Base-by-base conservation (phyloP, 805 yeast species). In the Zygoascus flipseniorum region DNA sequence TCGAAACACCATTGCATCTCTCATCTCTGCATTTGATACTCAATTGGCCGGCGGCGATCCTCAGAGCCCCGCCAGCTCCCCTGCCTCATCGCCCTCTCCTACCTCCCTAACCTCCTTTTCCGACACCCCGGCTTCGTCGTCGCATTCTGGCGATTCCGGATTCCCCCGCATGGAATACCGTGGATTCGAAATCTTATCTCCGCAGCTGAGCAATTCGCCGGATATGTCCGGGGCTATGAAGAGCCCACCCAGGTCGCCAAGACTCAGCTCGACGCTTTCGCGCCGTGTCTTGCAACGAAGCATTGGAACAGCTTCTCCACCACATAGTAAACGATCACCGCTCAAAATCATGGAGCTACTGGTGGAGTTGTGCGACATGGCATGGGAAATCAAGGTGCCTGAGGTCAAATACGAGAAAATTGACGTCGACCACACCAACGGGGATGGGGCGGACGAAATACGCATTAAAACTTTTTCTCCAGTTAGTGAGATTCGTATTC, bases 361-460 rank as follows among this genome's bases (percentile, higher is more conserved):
- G 11, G 64, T 79, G 3, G 88, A 85, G 18, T 73, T 85, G 50
- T 82, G 90, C 62, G 89, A 87, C 52, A 83, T 82, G 57, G 90
- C 96, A 0, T 70, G 88, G 19, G 73, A 77, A 43, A 79, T 89
- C 11, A 87, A 85, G 60, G 83, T 86, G 1, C 85, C 86, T n/a
- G 87, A 82, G 58, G 72, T 80, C 19, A 71, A 69, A 39, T 60
- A 43, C 41, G 46, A 19, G 23, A 26, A 26, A 14, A 48, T 28
- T 9, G 26, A 5, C 20, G 11, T 14, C n/a, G 51, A 48, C 11
- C 41, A 42, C 26, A 42, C 14, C 35, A n/a, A 14, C 11, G 20
- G 28, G 14, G 26, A 19, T 1, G 53, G 48, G 6, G 51, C 31
- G 8, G 48, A 41, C 16, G 41, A 31, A 14, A 69, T 53, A 20